Evolutionary conservation across 2,329 filamentous ascomycete species (phyloP).

Genomic region (Trichoderma sp.): DNA sequence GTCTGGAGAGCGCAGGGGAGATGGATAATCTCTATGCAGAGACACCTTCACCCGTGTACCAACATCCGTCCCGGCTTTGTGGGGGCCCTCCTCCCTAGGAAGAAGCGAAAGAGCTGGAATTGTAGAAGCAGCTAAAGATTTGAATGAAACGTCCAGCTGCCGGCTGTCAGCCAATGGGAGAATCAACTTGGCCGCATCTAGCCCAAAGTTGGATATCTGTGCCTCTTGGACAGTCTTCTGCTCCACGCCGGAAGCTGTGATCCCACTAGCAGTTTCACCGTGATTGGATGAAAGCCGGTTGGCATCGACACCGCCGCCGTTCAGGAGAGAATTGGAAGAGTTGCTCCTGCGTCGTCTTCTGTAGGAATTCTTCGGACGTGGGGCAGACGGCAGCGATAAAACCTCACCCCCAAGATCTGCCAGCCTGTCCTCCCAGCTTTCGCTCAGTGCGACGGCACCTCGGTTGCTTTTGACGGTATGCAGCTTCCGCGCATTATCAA

Average conservation of each 20-base stretch:
- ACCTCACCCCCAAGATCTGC: slow-evolving; percentile 28
- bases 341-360: slow-evolving; percentile 30
- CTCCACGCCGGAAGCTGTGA: not conserved
- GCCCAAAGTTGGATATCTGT: not conserved
- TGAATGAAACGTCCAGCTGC: not conserved
- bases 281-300: not conserved
- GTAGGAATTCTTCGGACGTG: slow-evolving; percentile 26
- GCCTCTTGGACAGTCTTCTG: not conserved
- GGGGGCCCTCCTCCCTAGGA: not conserved
- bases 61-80: not conserved
- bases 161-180: not conserved
- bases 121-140: not conserved
- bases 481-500: slow-evolving; percentile 52
- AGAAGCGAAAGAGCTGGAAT: not conserved
- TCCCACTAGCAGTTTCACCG: not conserved
- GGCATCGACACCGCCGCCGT: not conserved
- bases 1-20: not conserved
- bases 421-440: slow-evolving; percentile 25
- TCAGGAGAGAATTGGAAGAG: not conserved
- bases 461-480: slow-evolving; percentile 38
- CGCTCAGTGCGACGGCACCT: slow-evolving; percentile 29
- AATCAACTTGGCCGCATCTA: not conserved
- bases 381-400: slow-evolving; percentile 21
- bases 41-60: not conserved
- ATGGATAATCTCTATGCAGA: not conserved